Conservation (phyloP, 768 basidiomycete species). For the Amanita rubescens region DNA sequence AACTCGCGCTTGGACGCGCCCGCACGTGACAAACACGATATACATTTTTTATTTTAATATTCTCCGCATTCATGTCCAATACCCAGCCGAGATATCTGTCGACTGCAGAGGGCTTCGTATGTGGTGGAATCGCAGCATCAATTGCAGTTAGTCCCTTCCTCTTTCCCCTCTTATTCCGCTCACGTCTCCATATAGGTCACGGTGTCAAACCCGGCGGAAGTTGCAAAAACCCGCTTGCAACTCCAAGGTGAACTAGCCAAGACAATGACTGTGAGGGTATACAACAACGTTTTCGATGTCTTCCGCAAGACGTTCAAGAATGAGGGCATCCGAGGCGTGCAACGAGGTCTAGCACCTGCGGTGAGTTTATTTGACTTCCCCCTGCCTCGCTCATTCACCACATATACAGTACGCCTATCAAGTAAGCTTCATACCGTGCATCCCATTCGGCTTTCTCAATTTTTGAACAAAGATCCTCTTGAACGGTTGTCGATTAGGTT, state of each 20-base stretch:
- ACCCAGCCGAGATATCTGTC: constrained; percentile 34
- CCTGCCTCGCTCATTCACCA: neutral
- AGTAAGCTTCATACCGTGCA: constrained; percentile 36
- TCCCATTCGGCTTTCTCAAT: constrained; percentile 8
- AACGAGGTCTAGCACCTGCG: constrained; percentile 86
- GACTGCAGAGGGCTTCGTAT: constrained; percentile 75
- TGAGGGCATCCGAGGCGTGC: constrained; percentile 87
- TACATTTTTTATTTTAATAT: too few species aligned
- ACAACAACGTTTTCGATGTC: constrained; percentile 84
- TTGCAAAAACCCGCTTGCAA: constrained; percentile 93
- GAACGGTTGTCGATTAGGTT: constrained; percentile 87
- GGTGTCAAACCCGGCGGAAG: constrained; percentile 72
- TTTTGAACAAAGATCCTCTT: constrained; percentile 59
- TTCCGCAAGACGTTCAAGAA: constrained; percentile 81
- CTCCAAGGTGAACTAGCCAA: constrained; percentile 93
- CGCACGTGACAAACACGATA: neutral
- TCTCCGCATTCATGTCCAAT: constrained; percentile 9
- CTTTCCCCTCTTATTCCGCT: constrained; percentile 7
- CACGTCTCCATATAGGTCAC: constrained; percentile 47
- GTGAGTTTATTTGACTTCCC: constrained; percentile 36
- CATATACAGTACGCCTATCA: constrained; percentile 77
- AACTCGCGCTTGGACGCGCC: neutral
- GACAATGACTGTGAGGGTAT: constrained; percentile 64
- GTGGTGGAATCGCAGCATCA: constrained; percentile 88
- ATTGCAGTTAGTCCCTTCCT: constrained; percentile 57